A percentile compares a stretch with the other conserved stretches of the same genome.
Conservation (phyloP, 2,329 filamentous ascomycete genomes). For the Diaporthe amygdali region DNA sequence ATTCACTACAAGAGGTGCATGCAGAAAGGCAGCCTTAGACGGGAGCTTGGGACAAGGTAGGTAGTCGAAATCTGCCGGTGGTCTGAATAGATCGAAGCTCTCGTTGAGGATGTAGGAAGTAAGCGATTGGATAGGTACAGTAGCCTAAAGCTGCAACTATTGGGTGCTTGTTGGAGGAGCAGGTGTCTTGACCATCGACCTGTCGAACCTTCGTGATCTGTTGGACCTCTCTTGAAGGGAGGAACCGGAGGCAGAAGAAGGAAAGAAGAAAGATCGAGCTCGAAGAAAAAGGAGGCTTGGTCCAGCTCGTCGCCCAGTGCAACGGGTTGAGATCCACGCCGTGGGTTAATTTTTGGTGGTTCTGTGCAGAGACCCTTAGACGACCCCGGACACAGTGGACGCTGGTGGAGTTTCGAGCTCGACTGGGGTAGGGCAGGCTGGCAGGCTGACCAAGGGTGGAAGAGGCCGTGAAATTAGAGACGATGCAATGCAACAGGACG, state of each 20-base stretch:
- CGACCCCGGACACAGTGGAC: constrained; percentile 26
- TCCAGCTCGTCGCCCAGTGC: constrained; percentile 26
- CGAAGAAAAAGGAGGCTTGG: constrained; percentile 20
- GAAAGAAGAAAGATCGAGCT: constrained; percentile 11
- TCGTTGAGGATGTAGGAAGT: constrained; percentile 6
- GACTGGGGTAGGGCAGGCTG: constrained; percentile 19
- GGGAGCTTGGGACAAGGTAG: constrained; percentile 13
- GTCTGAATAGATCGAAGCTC: constrained; percentile 33
- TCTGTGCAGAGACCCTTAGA: constrained; percentile 25
- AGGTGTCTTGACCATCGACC: constrained; percentile 15
- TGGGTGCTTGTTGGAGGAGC: constrained; percentile 26
- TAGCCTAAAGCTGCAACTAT: constrained; percentile 40
- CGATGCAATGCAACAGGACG: constrained; percentile 11
- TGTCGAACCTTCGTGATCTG: constrained; percentile 6
- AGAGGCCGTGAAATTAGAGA: constrained; percentile 14
- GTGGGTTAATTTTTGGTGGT: constrained; percentile 24
- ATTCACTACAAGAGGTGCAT: constrained; percentile 8
- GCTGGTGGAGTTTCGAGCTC: constrained; percentile 19
- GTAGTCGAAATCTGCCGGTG: constrained; percentile 26
- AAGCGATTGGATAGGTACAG: constrained; percentile 29
- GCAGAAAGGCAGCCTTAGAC: not conserved
- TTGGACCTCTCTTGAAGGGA: constrained; percentile 9
- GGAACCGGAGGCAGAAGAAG: not conserved
- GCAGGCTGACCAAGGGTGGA: not conserved
- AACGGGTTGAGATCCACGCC: constrained; percentile 26